Percentiles rank a stretch among this genome's conserved stretches.
Conservation (phyloP, 75 land plant genomes). For the Picea glauca region DNA sequence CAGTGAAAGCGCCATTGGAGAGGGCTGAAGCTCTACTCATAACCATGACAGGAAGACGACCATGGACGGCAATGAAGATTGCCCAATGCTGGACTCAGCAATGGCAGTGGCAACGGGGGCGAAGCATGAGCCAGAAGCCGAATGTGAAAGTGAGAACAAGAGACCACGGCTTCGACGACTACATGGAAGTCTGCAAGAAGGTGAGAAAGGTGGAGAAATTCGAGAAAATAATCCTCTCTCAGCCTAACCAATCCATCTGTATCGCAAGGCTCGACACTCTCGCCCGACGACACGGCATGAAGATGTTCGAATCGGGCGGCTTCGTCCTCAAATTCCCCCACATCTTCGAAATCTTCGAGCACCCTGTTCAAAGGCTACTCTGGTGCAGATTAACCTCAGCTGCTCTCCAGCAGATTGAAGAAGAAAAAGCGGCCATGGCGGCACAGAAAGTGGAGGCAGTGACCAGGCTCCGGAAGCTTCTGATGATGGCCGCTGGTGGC, state of each 20-base stretch:
- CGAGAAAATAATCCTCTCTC: constrained; percentile 36
- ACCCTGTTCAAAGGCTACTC: constrained; percentile 61
- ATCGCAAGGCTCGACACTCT: constrained; percentile 45
- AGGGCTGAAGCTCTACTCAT: too few relatives aligned
- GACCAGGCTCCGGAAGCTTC: constrained; percentile 45
- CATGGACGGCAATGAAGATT: too few relatives aligned
- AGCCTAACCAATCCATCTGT: constrained; percentile 24
- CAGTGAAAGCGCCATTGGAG: too few relatives aligned
- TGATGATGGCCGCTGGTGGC: constrained; percentile 53
- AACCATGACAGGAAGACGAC: too few relatives aligned
- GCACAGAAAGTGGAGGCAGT: constrained; percentile 33
- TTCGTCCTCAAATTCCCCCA: constrained; percentile 62
- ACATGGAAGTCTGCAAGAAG: constrained; percentile 66
- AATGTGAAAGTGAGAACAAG: constrained; percentile 19
- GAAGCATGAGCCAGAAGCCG: not conserved
- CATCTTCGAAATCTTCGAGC: constrained; percentile 58
- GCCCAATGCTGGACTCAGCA: not conserved
- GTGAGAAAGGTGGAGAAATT: constrained; percentile 43
- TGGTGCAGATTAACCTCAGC: constrained; percentile 41
- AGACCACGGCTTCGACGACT: constrained; percentile 64
- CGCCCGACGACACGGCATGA: constrained; percentile 51
- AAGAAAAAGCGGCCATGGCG: constrained; percentile 31
- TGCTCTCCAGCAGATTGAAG: constrained; percentile 31
- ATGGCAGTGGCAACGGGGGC: constrained; percentile 7
- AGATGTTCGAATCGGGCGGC: constrained; percentile 42